Conservation (phyloP, 2,329 filamentous ascomycete genomes). For the Geosmithia putterillii region DNA sequence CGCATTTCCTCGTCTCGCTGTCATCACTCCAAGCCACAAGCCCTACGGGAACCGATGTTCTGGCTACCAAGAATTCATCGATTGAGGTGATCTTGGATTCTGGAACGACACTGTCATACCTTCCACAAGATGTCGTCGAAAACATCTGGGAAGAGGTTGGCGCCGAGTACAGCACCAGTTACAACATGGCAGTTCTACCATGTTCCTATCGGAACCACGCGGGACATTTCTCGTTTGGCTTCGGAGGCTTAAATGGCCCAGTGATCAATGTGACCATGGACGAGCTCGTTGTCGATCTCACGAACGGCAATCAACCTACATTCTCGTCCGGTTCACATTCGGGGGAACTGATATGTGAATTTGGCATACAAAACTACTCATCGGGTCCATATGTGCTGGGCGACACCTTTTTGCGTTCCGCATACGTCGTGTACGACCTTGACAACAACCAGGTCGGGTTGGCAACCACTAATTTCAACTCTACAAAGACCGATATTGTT, state of each 20-base stretch:
- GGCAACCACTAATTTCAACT: constrained; percentile 43
- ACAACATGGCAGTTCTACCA: constrained; percentile 31
- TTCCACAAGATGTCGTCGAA: constrained; percentile 47
- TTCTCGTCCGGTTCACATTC: constrained; percentile 28
- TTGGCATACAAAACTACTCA: constrained; percentile 42
- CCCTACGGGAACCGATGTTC: constrained; percentile 32
- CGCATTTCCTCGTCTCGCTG: constrained; percentile 34
- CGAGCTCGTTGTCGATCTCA: constrained; percentile 39
- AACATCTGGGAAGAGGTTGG: constrained; percentile 43
- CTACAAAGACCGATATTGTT: constrained; percentile 34
- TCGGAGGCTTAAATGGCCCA: constrained; percentile 34
- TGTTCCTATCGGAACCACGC: constrained; percentile 31
- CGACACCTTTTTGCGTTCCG: constrained; percentile 46
- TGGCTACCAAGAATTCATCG: constrained; percentile 29
- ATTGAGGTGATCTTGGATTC: constrained; percentile 60
- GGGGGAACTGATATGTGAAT: constrained; percentile 36
- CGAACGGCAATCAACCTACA: constrained; percentile 14
- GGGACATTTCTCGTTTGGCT: constrained; percentile 41
- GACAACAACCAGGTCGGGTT: constrained; percentile 44
- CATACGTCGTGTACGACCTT: constrained; percentile 48
- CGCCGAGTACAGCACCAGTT: constrained; percentile 26
- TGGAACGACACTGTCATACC: constrained; percentile 59
- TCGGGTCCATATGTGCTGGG: constrained; percentile 34
- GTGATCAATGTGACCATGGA: constrained; percentile 40
- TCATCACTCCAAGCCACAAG: constrained; percentile 35